Base-by-base conservation (phyloP, 2,329 filamentous ascomycete genomes). In the Mollisia scopiformis region DNA sequence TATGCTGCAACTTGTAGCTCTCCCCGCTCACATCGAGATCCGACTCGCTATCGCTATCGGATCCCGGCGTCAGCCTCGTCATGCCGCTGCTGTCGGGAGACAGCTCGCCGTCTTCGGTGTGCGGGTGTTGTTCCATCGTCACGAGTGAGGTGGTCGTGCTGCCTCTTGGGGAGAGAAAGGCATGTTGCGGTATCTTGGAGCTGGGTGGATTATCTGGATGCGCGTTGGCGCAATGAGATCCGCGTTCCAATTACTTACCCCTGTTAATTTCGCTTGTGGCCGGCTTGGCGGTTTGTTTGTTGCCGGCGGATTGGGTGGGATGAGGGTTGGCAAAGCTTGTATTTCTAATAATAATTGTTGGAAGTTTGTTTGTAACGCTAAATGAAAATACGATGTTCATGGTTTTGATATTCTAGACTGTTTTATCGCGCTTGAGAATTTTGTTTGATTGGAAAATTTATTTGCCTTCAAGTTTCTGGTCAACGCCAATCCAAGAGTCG, bases 11-110 rank as follows among this genome's bases (percentile, higher is more conserved):
- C 49, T 67, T 67, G 39, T 63, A 67, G 41, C 66, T 69, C 41
- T 69, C 67, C 3, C 55, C 56, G 1, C 47, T 65, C 65, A 68
- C 41, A 33, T 70, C 69, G 10, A 65, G 64, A 28, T 70, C 69
- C 8, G 66, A 67, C n/a, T 67, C 66, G 2, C 65, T 68, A 49
- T 71, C 66, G 2, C 64, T 68, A 49, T 70, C 69, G 14, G 63
- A 66, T 41, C 69, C 64, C 7, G 71, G 70, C 8, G 70, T 72
- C n/a, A 71, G 59, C 43, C 55, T 39, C 39, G 65, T 66, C 39
- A 58, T 60, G 11, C 55, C 59, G 62, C 66, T 68, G 8, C 69
- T 70, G 47, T 66, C 59, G 11, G 68, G 64, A 37, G 67, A 70
- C 39, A 57, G 49, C 35, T 64, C 62, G 23, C 19, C 41, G 10